These are phyloP conservation scores for Populus tomentosa DNA, from an alignment of 441 rosid species.

Conservation along the genomic window DNA sequence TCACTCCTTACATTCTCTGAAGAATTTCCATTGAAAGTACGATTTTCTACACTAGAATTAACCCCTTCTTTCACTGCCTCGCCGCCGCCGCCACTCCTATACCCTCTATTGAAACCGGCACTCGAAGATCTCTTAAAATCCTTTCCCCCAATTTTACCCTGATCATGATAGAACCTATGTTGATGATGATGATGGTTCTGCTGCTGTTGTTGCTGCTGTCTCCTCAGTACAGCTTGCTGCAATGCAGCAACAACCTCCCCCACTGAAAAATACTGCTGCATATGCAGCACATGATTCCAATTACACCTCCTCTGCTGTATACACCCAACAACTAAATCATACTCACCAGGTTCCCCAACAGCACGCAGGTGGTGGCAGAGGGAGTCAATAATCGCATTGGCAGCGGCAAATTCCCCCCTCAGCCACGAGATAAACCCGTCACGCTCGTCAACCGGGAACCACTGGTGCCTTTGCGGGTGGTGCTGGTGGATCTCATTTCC, in stretches of 20 bases:
- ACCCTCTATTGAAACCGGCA: constrained; percentile 46
- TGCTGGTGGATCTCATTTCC: constrained; percentile 37
- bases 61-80: constrained; percentile 37
- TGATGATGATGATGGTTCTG: constrained; percentile 17
- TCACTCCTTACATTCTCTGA: constrained; percentile 25
- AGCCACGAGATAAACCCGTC: constrained; percentile 81
- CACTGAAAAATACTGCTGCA: constrained; percentile 79
- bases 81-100: constrained; percentile 30
- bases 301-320: constrained; percentile 72
- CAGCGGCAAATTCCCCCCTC: constrained; percentile 85
- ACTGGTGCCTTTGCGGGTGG: constrained; percentile 35
- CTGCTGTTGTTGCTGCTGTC: constrained; percentile 40
- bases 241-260: constrained; percentile 52
- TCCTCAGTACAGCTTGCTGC: constrained; percentile 57
- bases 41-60: constrained; percentile 26
- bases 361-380: constrained; percentile 61
- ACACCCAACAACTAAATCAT: constrained; percentile 43
- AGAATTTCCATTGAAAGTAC: constrained; percentile 31
- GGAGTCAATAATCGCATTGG: constrained; percentile 77
- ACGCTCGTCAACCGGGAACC: constrained; percentile 65
- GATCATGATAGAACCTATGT: constrained; percentile 40
- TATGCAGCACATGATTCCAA: constrained; percentile 73
- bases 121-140: constrained; percentile 48
- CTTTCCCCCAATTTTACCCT: constrained; percentile 43
- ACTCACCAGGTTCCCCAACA: constrained; percentile 66